Evolutionary conservation across 2,329 filamentous ascomycete species (phyloP).

Genomic region (Monosporascus sp.): DNA sequence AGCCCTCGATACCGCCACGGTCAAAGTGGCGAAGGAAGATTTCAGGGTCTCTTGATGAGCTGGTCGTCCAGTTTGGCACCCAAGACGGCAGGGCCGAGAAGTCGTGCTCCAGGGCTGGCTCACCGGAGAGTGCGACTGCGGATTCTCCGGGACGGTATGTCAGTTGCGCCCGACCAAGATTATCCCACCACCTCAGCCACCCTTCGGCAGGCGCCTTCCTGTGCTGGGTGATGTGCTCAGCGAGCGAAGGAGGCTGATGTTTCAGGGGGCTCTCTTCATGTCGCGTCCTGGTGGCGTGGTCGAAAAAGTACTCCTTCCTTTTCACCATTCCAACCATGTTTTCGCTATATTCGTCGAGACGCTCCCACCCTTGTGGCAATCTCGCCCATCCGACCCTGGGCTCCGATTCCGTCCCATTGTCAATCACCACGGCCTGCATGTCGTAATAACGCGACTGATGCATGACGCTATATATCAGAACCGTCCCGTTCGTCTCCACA

Average conservation of each 20-base stretch:
- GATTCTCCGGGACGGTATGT: background rate
- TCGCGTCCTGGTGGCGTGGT: conserved; percentile 2
- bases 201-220: conserved; percentile 3
- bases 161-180: conserved; percentile 5
- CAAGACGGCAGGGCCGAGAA: conserved; percentile 6
- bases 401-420: background rate
- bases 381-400: conserved; percentile 6
- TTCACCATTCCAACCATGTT: background rate
- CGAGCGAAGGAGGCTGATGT: background rate
- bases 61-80: conserved; percentile 9
- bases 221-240: background rate
- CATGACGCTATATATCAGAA: conserved; percentile 6
- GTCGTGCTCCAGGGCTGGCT: background rate
- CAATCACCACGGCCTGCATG: conserved; percentile 2
- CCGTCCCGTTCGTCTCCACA: no score
- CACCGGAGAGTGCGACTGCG: no score
- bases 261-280: conserved; percentile 6
- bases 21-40: conserved; percentile 4
- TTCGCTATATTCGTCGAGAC: background rate
- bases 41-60: conserved; percentile 3
- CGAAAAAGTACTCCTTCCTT: background rate
- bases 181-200: conserved; percentile 10
- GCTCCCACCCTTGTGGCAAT: conserved; percentile 10
- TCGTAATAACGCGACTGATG: conserved; percentile 12
- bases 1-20: background rate